phyloP scores from a whole-genome alignment of 371 early-diverging fungal species.

The Zychaea mexicana region DNA sequence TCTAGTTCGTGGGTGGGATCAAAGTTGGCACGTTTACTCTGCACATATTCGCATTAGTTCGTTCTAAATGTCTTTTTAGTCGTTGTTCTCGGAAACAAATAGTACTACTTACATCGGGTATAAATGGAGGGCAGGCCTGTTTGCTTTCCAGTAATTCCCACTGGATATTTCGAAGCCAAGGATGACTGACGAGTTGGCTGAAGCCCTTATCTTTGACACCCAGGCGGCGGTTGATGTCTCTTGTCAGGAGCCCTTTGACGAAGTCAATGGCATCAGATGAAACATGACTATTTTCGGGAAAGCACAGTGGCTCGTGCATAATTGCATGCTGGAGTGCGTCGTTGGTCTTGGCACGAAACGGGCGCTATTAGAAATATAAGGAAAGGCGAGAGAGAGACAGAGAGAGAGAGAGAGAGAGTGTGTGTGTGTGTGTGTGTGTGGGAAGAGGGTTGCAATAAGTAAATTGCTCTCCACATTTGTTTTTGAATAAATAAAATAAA shows the following conservation, averaged over 20 bases:
- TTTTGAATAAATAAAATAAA: too few relatives aligned
- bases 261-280: constrained; percentile 62
- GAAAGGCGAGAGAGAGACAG: background rate
- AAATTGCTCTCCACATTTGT: too few relatives aligned
- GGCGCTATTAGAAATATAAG: constrained; percentile 53
- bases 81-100: background rate
- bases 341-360: constrained; percentile 84
- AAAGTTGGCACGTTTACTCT: constrained; percentile 79
- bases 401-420: too few relatives aligned
- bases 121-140: constrained; percentile 63
- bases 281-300: constrained; percentile 55
- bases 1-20: constrained; percentile 96
- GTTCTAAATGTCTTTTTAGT: background rate
- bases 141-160: constrained; percentile 63
- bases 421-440: too few relatives aligned
- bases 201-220: constrained; percentile 61
- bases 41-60: background rate
- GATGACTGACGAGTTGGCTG: constrained; percentile 54
- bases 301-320: constrained; percentile 54
- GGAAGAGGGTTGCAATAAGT: too few relatives aligned
- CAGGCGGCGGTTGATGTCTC: constrained; percentile 60
- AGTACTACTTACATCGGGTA: constrained; percentile 55
- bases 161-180: constrained; percentile 61
- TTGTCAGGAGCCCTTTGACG: constrained; percentile 55
- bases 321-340: constrained; percentile 73